Evolutionary conservation across 768 basidiomycete species (phyloP).

Genomic region (Rhizopogon roseolus): DNA sequence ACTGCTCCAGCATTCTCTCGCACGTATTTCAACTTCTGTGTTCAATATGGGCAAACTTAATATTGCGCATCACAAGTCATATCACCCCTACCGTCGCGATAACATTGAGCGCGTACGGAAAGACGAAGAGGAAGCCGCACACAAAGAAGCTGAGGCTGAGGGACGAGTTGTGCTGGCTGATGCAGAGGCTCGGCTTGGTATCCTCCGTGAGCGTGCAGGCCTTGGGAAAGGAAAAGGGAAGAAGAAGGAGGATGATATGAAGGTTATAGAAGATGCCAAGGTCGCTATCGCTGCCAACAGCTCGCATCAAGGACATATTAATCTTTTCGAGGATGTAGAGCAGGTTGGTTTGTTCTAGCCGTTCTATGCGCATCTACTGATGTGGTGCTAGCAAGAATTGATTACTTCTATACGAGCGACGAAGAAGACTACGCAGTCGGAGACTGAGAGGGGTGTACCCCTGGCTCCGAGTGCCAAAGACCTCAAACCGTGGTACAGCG

Average conservation of each 20-base stretch:
- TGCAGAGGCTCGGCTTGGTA: constrained; percentile 70
- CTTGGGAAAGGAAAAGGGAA: constrained; percentile 32
- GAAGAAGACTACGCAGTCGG: constrained; percentile 42
- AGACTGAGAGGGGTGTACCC: constrained; percentile 67
- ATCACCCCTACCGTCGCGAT: constrained; percentile 81
- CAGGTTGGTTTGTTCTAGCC: constrained; percentile 35
- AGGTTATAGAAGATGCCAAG: constrained; percentile 3
- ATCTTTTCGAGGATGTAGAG: constrained; percentile 81
- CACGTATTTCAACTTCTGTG: neutral
- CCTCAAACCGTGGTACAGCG: constrained; percentile 74
- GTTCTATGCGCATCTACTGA: constrained; percentile 2
- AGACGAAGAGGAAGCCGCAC: constrained; percentile 77
- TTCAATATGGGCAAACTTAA: constrained; percentile 73
- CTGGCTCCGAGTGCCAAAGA: constrained; percentile 75
- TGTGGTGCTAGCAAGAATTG: constrained; percentile 35
- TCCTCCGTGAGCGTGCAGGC: constrained; percentile 61
- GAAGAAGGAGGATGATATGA: constrained; percentile 31
- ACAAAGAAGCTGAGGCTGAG: constrained; percentile 64
- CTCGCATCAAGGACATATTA: constrained; percentile 60
- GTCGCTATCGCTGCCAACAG: constrained; percentile 35
- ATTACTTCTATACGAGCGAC: constrained; percentile 42
- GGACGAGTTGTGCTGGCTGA: constrained; percentile 73
- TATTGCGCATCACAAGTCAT: constrained; percentile 89
- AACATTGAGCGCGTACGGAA: constrained; percentile 77
- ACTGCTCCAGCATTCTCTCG: too few relatives aligned